Evolutionary conservation across 495 filamentous ascomycete species (phyloP).

Genomic region (Penicillium canariense): DNA sequence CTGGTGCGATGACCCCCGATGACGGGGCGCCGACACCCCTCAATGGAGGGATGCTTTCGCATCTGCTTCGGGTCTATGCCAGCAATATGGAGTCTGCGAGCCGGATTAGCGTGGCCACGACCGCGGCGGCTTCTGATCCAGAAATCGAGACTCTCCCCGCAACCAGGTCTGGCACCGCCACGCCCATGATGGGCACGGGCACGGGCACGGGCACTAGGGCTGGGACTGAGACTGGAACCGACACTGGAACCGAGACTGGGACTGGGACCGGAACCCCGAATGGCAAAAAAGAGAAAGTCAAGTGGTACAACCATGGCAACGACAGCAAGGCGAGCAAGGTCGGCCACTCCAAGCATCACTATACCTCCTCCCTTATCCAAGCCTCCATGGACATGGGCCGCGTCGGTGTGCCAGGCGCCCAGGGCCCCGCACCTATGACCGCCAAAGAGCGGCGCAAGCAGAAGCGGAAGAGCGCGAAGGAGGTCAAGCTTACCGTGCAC

Average conservation of each 20-base stretch:
- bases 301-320: conserved; percentile 32
- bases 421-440: conserved; percentile 25
- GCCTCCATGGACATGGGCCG: conserved; percentile 31
- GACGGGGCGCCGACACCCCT: conserved; percentile 19
- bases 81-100: conserved; percentile 23
- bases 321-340: conserved; percentile 10
- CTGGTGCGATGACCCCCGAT: conserved; percentile 22
- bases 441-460: conserved; percentile 26
- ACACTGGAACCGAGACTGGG: not conserved
- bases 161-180: conserved; percentile 20
- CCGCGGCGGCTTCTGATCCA: conserved; percentile 16
- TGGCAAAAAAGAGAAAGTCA: conserved; percentile 34
- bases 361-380: conserved; percentile 31
- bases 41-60: conserved; percentile 27
- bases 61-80: conserved; percentile 31
- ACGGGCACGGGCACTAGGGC: not conserved
- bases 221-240: not conserved
- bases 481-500: conserved; percentile 76
- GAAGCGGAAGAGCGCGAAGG: conserved; percentile 41
- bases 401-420: conserved; percentile 25
- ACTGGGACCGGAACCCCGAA: conserved; percentile 10
- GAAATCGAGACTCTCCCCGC: conserved; percentile 20
- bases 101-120: conserved; percentile 25
- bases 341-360: conserved; percentile 18
- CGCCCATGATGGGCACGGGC: not conserved